Conservation (phyloP, 768 basidiomycete genomes). For the Tricholoma bakamatsutake region DNA sequence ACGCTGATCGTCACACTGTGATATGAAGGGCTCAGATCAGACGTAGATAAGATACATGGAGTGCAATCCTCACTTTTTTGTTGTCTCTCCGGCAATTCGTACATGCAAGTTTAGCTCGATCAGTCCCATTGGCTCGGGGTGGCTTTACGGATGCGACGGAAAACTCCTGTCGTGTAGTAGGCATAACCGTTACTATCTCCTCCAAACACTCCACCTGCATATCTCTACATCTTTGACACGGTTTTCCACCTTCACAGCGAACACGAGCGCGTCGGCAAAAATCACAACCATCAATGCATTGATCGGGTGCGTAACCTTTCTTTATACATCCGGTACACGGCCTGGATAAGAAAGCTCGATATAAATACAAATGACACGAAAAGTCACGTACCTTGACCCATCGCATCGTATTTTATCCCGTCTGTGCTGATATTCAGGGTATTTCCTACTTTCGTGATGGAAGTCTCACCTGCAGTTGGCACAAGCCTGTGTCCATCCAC, state of each 20-base stretch:
- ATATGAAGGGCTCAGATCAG: constrained; percentile 3
- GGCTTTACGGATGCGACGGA: constrained; percentile 18
- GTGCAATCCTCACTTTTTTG: constrained; percentile 43
- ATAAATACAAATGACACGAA: constrained; percentile 2
- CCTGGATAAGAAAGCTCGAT: constrained; percentile 21
- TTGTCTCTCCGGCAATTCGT: constrained; percentile 57
- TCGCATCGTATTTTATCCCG: constrained; percentile 62
- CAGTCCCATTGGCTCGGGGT: constrained; percentile 28
- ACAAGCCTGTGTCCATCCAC: constrained; percentile 38
- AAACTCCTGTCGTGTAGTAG: constrained; percentile 19
- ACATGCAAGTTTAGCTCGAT: constrained; percentile 56
- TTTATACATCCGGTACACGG: constrained; percentile 56
- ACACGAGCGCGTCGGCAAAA: constrained; percentile 52
- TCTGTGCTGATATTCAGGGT: constrained; percentile 25
- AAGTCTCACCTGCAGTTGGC: constrained; percentile 49
- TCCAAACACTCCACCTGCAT: constrained; percentile 47
- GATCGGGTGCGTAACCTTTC: constrained; percentile 45
- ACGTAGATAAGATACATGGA: constrained; percentile 1
- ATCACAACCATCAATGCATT: constrained; percentile 60
- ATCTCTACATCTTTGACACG: constrained; percentile 48
- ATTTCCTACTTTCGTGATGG: constrained; percentile 4
- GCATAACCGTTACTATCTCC: constrained; percentile 22
- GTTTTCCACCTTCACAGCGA: constrained; percentile 43
- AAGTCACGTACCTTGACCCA: constrained; percentile 36
- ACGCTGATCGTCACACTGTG: constrained; percentile 56